These are phyloP conservation scores for Hymenoscyphus occultus DNA, from an alignment of 2,329 filamentous ascomycete genomes.

Conservation along the genomic window DNA sequence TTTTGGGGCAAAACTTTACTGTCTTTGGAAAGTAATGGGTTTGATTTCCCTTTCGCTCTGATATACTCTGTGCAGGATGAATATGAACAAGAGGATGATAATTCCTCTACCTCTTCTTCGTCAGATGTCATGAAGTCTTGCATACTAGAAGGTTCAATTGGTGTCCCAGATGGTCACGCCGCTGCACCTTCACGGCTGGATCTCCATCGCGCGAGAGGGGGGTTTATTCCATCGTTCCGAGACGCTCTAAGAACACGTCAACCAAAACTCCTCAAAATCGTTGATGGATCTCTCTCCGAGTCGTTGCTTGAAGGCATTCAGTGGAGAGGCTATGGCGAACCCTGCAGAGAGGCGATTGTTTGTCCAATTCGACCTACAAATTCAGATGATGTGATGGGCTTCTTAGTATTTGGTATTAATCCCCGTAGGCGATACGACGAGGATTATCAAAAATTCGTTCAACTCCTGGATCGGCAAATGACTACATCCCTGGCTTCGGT, in stretches of 20 bases:
- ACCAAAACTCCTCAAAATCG: slow-evolving; percentile 64
- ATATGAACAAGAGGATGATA: slow-evolving; percentile 56
- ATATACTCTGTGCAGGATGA: slow-evolving; percentile 75
- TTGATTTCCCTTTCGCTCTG: slow-evolving; percentile 72
- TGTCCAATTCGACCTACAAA: slow-evolving; percentile 75
- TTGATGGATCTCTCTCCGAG: slow-evolving; percentile 61
- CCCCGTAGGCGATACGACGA: slow-evolving; percentile 73
- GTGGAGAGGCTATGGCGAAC: slow-evolving; percentile 68
- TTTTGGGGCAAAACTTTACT: slow-evolving; percentile 70
- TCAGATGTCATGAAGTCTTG: slow-evolving; percentile 59
- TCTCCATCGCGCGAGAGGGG: slow-evolving; percentile 64
- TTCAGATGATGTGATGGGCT: slow-evolving; percentile 65
- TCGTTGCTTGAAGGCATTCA: slow-evolving; percentile 64
- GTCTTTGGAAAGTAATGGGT: slow-evolving; percentile 68
- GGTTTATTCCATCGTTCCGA: slow-evolving; percentile 73
- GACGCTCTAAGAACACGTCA: slow-evolving; percentile 66
- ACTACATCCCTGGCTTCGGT: slow-evolving; percentile 78
- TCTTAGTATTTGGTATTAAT: slow-evolving; percentile 49
- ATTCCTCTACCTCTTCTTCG: slow-evolving; percentile 67
- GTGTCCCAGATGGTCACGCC: slow-evolving; percentile 61
- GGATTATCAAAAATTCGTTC: slow-evolving; percentile 74
- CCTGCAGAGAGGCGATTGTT: slow-evolving; percentile 67
- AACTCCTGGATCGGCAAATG: slow-evolving; percentile 69
- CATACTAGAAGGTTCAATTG: slow-evolving; percentile 68
- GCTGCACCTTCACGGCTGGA: slow-evolving; percentile 62